Base-by-base conservation (phyloP, 2,329 filamentous ascomycete species). In the Colletotrichum simmondsii region DNA sequence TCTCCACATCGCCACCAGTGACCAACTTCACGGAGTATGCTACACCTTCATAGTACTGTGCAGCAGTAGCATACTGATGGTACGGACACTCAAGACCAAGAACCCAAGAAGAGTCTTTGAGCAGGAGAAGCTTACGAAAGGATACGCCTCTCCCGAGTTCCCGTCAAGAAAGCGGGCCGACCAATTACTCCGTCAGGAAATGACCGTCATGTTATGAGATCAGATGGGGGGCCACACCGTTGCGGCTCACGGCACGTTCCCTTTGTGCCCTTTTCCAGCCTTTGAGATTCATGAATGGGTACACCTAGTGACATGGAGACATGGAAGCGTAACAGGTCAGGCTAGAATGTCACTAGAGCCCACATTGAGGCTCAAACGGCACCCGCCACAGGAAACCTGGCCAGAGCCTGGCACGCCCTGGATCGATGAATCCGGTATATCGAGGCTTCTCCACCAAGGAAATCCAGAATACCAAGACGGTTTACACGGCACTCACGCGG, bases 151-250 rank as follows among this genome's bases (percentile, higher is more conserved):
- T 49, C 60, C 26, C 32, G 32, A 12, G 32, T 11, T 7, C 32
- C 32, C n/a, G 19, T n/a, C 26, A 32, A 37, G 42, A n/a, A 52
- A 32, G 46, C 12, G 37, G 59, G 26, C 28, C 24, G n/a, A 5
- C 10, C 10, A 49, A 11, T 54, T 37, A 12, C 54, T 46, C 26
- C 19, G 24, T 65, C 35, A 46, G 66, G 46, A 60, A 57, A 65
- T 72, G 70, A 70, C 66, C 35, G 54, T 46, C 66, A 35, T 24
- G 7, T 57, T 64, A 65, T 72, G 66, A 70, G 66, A 72, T 72
- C 70, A 70, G 56, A 52, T 49, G 53, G 32, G 54, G n/a, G 35
- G 1, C 1, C 28, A 19, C 56, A 46, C 32, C 56, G 46, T 46
- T 0, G 68, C 63, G 68, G 68, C 63, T 71, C 68, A 60, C 56